Conservation (phyloP, 495 filamentous ascomycete genomes). For the Talaromyces wortmannii region DNA sequence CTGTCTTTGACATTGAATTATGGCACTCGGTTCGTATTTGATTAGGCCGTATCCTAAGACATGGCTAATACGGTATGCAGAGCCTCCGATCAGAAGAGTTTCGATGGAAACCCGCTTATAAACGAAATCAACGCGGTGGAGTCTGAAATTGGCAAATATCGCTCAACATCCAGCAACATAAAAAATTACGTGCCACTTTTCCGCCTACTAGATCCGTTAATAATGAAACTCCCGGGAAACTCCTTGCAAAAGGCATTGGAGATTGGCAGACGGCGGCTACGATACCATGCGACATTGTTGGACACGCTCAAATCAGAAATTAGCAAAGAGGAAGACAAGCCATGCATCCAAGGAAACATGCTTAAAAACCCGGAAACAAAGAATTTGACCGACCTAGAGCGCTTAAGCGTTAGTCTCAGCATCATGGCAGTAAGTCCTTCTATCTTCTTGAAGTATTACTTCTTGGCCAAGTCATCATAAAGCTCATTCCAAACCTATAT, state of each 20-base stretch:
- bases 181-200: slow-evolving; percentile 1
- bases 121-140: neutral
- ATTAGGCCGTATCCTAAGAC: neutral
- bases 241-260: slow-evolving; percentile 1
- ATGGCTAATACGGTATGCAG: neutral
- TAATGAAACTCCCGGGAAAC: neutral
- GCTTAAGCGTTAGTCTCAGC: neutral
- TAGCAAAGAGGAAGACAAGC: neutral
- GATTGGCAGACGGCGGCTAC: neutral
- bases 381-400: neutral
- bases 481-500: too few relatives aligned
- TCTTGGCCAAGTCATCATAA: too few relatives aligned
- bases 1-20: slow-evolving; percentile 1
- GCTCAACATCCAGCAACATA: neutral
- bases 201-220: neutral
- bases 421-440: neutral
- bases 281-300: neutral
- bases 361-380: neutral
- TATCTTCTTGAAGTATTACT: neutral
- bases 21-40: neutral
- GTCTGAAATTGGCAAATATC: neutral
- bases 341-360: slow-evolving; percentile 3
- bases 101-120: slow-evolving; percentile 1
- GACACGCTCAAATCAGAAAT: neutral
- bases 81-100: neutral